Conservation (phyloP, 2,329 filamentous ascomycete species). For the Coniochaeta sp. region DNA sequence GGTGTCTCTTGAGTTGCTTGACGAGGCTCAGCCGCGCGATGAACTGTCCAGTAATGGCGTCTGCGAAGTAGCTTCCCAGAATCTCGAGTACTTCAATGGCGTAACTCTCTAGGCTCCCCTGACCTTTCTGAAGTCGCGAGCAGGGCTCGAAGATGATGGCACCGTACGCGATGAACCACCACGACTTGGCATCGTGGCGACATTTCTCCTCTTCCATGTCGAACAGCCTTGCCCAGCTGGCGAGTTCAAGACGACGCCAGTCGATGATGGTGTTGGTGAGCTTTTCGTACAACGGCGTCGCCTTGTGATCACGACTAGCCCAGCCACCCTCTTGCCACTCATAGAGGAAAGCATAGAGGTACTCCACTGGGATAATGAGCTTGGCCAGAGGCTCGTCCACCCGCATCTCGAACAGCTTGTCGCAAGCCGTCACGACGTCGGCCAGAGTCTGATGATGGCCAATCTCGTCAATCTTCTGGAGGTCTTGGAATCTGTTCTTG, state of each 20-base stretch:
- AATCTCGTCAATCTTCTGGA: constrained; percentile 60
- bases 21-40: constrained; percentile 65
- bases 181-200: constrained; percentile 70
- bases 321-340: constrained; percentile 89
- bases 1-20: constrained; percentile 55
- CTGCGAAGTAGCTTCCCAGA: constrained; percentile 71
- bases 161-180: constrained; percentile 97
- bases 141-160: constrained; percentile 72
- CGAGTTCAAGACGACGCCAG: constrained; percentile 87
- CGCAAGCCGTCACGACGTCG: constrained; percentile 70
- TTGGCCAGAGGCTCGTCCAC: constrained; percentile 81
- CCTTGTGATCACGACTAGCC: constrained; percentile 72
- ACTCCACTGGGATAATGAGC: constrained; percentile 79
- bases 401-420: constrained; percentile 65
- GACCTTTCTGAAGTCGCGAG: constrained; percentile 50
- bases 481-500: constrained; percentile 62
- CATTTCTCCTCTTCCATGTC: constrained; percentile 76
- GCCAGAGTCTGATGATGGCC: constrained; percentile 67
- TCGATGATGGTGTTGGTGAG: constrained; percentile 74
- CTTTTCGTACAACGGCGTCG: constrained; percentile 62
- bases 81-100: constrained; percentile 64
- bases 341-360: constrained; percentile 75
- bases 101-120: constrained; percentile 55
- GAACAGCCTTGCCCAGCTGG: constrained; percentile 84
- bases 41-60: constrained; percentile 77